Evolutionary conservation across 139 green algal species (phyloP), one percentile per base, ranked within the genome.

Genomic region (Chlorella sp.): DNA sequence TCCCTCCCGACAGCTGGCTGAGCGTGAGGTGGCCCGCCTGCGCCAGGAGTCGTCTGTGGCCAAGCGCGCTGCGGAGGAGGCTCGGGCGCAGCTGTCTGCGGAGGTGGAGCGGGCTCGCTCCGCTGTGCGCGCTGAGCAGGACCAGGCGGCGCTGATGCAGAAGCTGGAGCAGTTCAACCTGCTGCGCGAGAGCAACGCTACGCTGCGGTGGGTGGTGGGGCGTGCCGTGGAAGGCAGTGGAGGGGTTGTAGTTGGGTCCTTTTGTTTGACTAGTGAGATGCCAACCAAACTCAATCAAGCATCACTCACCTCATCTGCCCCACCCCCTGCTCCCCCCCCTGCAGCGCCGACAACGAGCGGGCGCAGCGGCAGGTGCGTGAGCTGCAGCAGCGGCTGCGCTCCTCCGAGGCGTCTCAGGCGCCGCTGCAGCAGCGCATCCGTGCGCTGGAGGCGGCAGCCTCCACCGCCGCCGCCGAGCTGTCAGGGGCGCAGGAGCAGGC

Each of bases 111-210:
- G 83, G 2, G 75, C 85, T 9, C 75, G 81, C 26, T 62, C 16
- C n/a, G 71, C 60, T 26, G 78, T 86, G 36, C 57, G 72, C 16
- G 87, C 88, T 9, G 87, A 90, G 81, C 62, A 81, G 60, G 80
- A 88, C 32, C 87, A 91, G 69, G 60, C 68, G 25, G 86, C 62
- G 36, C 67, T 86, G 36, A 72, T 90, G 78, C 55, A 75, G 51
- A 80, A 86, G 65, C 56, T 89, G 36, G 86, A 93, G 65, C 86
- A 92, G 74, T 68, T 91, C 36, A 93, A 90, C 84, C 63, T 93
- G 71, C 81, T 93, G 60, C 65, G 89, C 25, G 90, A 94, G 85
- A 91, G 85, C 87, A 94, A 94, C 75, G 68, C 81, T 21, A 70
- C 74, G 38, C 71, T 94, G 36, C 68, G 90, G 85, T 89, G 78